phyloP scores from a whole-genome alignment of 1,284 basidiomycete genomes.

The Amylostereum areolatum region DNA sequence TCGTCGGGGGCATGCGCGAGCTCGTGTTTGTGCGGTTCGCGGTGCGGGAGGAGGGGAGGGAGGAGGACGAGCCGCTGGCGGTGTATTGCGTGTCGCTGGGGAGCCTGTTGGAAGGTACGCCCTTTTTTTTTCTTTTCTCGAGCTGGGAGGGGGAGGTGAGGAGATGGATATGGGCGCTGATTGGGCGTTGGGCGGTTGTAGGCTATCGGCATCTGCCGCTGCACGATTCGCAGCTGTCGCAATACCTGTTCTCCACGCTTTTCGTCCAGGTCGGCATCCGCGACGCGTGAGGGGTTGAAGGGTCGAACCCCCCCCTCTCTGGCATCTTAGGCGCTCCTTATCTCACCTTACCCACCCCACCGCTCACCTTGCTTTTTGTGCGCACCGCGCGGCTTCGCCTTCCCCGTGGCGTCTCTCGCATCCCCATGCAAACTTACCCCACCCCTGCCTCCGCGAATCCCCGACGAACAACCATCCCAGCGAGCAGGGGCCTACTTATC shows the following conservation, averaged over 20 bases:
- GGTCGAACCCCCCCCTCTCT: too few species aligned
- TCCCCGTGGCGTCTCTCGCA: too few species aligned
- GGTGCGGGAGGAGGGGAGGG: slow-evolving; percentile 61
- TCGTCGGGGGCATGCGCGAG: slow-evolving; percentile 72
- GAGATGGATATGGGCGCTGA: too few species aligned
- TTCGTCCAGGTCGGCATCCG: slow-evolving; percentile 63
- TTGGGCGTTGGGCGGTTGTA: slow-evolving; percentile 21
- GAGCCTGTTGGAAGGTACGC: slow-evolving; percentile 65
- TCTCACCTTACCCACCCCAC: too few species aligned
- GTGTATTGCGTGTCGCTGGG: slow-evolving; percentile 66
- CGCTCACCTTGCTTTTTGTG: too few species aligned
- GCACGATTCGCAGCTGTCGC: slow-evolving; percentile 76
- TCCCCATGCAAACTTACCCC: too few species aligned
- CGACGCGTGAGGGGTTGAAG: slow-evolving; percentile 24
- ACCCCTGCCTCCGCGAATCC: too few species aligned
- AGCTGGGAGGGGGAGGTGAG: not conserved
- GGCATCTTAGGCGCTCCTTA: too few species aligned
- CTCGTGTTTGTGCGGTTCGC: slow-evolving; percentile 79
- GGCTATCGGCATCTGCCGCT: slow-evolving; percentile 86
- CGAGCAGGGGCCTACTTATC: too few species aligned
- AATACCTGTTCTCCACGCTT: slow-evolving; percentile 84
- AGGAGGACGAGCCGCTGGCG: slow-evolving; percentile 62
- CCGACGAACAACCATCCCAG: too few species aligned
- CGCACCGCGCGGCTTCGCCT: too few species aligned
- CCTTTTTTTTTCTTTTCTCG: slow-evolving; percentile 2